Percentiles rank a stretch among this genome's conserved stretches.
phyloP scores from a whole-genome alignment of 2,329 filamentous ascomycete genomes.

The Bipolaris victoriae region DNA sequence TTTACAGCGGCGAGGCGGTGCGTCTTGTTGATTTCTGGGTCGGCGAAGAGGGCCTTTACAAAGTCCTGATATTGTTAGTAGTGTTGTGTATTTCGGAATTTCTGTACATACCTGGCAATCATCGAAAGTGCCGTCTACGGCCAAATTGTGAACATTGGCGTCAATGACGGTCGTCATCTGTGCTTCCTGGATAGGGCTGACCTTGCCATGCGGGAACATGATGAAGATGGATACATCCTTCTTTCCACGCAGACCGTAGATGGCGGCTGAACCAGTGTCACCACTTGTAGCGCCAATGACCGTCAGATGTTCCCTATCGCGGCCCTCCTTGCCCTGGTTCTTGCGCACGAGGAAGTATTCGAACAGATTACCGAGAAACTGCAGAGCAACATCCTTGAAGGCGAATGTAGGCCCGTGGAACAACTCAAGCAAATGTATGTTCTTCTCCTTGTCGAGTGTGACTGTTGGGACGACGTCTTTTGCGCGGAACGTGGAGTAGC shows the following conservation, averaged over 20 bases:
- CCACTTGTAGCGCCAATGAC: conserved; percentile 53
- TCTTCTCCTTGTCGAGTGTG: conserved; percentile 71
- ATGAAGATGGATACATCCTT: conserved; percentile 98
- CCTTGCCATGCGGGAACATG: conserved; percentile 86
- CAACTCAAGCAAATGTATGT: conserved; percentile 86
- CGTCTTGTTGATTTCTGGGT: conserved; percentile 79
- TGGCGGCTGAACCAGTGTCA: conserved; percentile 87
- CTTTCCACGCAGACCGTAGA: conserved; percentile 93
- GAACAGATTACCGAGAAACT: conserved; percentile 95
- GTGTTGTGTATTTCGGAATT: background rate
- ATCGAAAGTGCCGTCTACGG: conserved; percentile 90
- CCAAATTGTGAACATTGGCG: conserved; percentile 88
- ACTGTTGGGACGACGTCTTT: conserved; percentile 79
- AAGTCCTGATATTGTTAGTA: conserved; percentile 68
- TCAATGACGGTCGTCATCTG: conserved; percentile 97
- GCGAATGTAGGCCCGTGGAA: conserved; percentile 96
- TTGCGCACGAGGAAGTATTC: conserved; percentile 81
- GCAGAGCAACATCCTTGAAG: conserved; percentile 90
- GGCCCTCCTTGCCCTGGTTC: conserved; percentile 71
- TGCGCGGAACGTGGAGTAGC: conserved; percentile 87
- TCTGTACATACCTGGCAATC: conserved; percentile 75
- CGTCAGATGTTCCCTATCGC: conserved; percentile 61
- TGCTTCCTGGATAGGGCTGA: conserved; percentile 90
- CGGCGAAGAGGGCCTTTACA: conserved; percentile 89
- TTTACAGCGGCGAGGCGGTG: conserved; percentile 92